Conservation (phyloP, 2,329 filamentous ascomycete genomes). For the Colletotrichum sp. region DNA sequence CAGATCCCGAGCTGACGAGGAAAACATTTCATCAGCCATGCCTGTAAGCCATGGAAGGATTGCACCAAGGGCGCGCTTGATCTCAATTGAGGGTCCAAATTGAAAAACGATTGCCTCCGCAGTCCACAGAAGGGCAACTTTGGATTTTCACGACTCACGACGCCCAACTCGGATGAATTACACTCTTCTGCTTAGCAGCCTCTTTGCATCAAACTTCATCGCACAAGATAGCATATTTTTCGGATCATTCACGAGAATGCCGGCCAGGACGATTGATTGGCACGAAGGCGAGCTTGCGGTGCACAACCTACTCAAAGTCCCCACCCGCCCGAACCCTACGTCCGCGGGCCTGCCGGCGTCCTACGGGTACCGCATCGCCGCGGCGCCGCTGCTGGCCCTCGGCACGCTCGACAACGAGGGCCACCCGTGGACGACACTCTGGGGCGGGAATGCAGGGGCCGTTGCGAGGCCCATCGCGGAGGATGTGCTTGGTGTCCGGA, state of each 20-base stretch:
- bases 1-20: neutral
- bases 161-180: slow-evolving; percentile 1
- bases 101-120: neutral
- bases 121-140: neutral
- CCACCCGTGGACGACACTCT: slow-evolving; percentile 77
- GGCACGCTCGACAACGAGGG: slow-evolving; percentile 70
- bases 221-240: neutral
- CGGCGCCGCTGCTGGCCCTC: slow-evolving; percentile 72
- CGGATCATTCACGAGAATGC: slow-evolving; percentile 25
- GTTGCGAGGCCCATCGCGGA: slow-evolving; percentile 68
- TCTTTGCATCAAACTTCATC: slow-evolving; percentile 4
- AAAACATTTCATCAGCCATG: neutral
- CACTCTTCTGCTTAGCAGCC: neutral
- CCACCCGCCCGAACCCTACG: slow-evolving; percentile 68
- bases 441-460: slow-evolving; percentile 71
- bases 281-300: slow-evolving; percentile 71
- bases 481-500: slow-evolving; percentile 67
- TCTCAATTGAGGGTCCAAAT: neutral
- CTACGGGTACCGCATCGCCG: slow-evolving; percentile 63
- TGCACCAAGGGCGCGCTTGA: neutral
- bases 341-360: slow-evolving; percentile 63
- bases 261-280: slow-evolving; percentile 44
- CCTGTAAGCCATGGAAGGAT: neutral
- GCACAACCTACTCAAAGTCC: slow-evolving; percentile 64
- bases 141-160: neutral